Conservation (phyloP, 257 asterid species). For the Osmanthus fragrans region DNA sequence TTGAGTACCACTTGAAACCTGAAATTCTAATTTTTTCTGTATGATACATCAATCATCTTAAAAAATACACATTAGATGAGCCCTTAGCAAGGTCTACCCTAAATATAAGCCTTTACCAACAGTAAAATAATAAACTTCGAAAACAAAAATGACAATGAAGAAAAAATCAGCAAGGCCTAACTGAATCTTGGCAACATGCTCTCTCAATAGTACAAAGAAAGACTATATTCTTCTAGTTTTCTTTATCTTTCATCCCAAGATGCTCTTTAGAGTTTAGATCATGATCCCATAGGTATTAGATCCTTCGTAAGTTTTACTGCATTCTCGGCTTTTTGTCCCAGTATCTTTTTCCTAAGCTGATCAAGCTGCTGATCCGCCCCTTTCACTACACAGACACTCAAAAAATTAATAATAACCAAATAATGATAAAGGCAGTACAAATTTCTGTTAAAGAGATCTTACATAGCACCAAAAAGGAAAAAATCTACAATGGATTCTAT, state of each 20-base stretch:
- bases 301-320: not conserved
- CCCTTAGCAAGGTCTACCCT: not conserved
- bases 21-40: not conserved
- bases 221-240: not conserved
- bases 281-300: not conserved
- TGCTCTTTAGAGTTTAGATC: not conserved
- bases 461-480: not conserved
- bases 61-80: not conserved
- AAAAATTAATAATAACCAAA: too few species aligned
- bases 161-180: not conserved
- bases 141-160: not conserved
- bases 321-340: not conserved
- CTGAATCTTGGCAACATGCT: conserved; percentile 6
- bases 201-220: not conserved
- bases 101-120: not conserved
- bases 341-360: not conserved
- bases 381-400: not conserved
- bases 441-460: not conserved
- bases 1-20: not conserved
- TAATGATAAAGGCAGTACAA: not conserved
- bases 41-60: not conserved
- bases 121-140: conserved; percentile 2
- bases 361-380: not conserved
- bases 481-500: not conserved
- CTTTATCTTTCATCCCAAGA: not conserved